Percentiles rank a stretch among this genome's conserved stretches.
Conservation (phyloP, 257 asterid genomes). For the Nicotiana benthamiana region DNA sequence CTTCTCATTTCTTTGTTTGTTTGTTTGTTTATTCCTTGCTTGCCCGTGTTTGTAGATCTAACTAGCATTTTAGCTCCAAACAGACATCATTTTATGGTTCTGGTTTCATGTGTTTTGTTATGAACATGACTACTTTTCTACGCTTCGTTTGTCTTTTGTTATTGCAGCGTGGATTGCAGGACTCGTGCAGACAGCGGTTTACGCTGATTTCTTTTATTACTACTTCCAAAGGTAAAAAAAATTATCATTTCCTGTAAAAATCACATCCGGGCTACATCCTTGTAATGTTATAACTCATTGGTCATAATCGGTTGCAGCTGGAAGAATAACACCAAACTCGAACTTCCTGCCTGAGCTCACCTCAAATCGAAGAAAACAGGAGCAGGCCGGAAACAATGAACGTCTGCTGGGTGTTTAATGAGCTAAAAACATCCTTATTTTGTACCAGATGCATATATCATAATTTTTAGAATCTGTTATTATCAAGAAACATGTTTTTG, state of each 20-base stretch:
- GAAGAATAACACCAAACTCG: constrained; percentile 68
- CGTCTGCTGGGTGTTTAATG: background rate
- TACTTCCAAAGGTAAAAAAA: constrained; percentile 66
- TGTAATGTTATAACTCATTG: background rate
- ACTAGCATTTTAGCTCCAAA: background rate
- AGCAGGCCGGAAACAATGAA: background rate
- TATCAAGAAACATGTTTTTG: background rate
- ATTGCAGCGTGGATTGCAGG: constrained; percentile 79
- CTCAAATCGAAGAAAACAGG: background rate
- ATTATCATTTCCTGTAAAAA: background rate
- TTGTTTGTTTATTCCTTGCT: background rate
- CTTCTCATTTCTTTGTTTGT: background rate
- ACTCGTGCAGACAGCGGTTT: constrained; percentile 65
- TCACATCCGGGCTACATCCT: background rate
- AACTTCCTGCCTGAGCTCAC: constrained; percentile 56
- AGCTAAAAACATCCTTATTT: background rate
- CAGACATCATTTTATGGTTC: background rate
- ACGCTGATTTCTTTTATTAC: constrained; percentile 84
- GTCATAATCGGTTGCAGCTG: constrained; percentile 34
- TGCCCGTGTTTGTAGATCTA: background rate
- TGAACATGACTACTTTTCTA: background rate
- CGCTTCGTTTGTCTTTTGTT: background rate
- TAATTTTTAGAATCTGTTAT: background rate
- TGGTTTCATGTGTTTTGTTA: background rate
- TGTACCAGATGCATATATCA: background rate